A percentile compares a stretch with the other conserved stretches of the same genome.
Conservation (phyloP, 306 rosid genomes). For the Astragalus glycyphyllos region DNA sequence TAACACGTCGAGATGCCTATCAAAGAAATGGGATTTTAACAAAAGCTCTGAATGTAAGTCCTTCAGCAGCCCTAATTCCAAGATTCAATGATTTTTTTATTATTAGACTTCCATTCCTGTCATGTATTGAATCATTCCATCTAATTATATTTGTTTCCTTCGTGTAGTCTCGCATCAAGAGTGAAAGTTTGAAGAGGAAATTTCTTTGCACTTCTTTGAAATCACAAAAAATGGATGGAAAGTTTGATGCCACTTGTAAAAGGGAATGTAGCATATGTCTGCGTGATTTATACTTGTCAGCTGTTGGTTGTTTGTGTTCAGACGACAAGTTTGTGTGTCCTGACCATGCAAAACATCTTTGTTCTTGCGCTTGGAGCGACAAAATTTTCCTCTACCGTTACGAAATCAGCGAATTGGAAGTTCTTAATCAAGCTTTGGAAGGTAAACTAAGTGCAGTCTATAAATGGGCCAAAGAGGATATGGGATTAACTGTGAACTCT, state of each 20-base stretch:
- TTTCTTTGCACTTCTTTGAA: slow-evolving; percentile 59
- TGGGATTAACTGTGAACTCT: slow-evolving; percentile 59
- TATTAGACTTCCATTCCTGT: slow-evolving; percentile 25
- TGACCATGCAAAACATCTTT: slow-evolving; percentile 75
- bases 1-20: slow-evolving; percentile 56
- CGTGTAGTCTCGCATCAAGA: slow-evolving; percentile 65
- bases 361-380: slow-evolving; percentile 76
- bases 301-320: slow-evolving; percentile 75
- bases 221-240: slow-evolving; percentile 55
- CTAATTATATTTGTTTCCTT: slow-evolving; percentile 17
- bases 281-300: slow-evolving; percentile 75
- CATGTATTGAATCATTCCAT: slow-evolving; percentile 25
- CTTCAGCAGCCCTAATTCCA: slow-evolving; percentile 31
- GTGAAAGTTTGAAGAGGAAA: slow-evolving; percentile 65
- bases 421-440: slow-evolving; percentile 80
- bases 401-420: slow-evolving; percentile 62
- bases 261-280: slow-evolving; percentile 82
- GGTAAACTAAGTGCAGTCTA: slow-evolving; percentile 67
- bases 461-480: slow-evolving; percentile 77
- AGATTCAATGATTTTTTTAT: slow-evolving; percentile 7
- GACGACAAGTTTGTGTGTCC: slow-evolving; percentile 72
- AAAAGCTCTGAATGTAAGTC: slow-evolving; percentile 63
- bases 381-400: slow-evolving; percentile 64
- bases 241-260: slow-evolving; percentile 55
- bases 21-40: slow-evolving; percentile 63